Percentiles rank a stretch among this genome's conserved stretches.
Evolutionary conservation across 106 monocot species (phyloP).

Genomic region (Xerophyta viscosa): DNA sequence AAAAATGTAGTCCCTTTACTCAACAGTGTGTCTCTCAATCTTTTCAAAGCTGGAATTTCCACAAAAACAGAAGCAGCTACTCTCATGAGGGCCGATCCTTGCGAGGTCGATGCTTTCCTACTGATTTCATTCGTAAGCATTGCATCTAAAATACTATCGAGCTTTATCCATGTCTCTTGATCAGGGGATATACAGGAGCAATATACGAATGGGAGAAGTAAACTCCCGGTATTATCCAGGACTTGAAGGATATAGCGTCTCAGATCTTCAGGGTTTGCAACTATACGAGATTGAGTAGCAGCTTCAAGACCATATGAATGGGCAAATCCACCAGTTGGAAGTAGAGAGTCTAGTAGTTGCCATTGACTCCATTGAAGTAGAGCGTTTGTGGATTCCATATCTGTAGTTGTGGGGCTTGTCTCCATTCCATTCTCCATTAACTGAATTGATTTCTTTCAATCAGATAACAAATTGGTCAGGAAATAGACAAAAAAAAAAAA

Average conservation of each 20-base stretch:
- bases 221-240: constrained; percentile 78
- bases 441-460: too few relatives aligned
- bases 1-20: constrained; percentile 29
- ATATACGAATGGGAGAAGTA: constrained; percentile 80
- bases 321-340: constrained; percentile 92
- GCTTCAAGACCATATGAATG: constrained; percentile 93
- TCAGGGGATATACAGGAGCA: constrained; percentile 37
- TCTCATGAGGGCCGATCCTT: constrained; percentile 84
- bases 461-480: too few relatives aligned
- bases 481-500: too few relatives aligned
- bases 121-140: constrained; percentile 81
- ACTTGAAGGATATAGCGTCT: constrained; percentile 47
- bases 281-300: constrained; percentile 59
- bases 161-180: constrained; percentile 45
- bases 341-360: constrained; percentile 84
- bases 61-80: constrained; percentile 69
- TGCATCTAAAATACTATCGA: constrained; percentile 66
- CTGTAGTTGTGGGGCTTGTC: not conserved
- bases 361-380: constrained; percentile 72
- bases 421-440: constrained; percentile 10
- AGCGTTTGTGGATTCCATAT: not conserved
- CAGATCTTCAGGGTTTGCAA: constrained; percentile 35
- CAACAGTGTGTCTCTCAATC: constrained; percentile 34
- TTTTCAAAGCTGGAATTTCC: constrained; percentile 46
- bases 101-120: constrained; percentile 72